Conservation (phyloP, 306 rosid species). For the Acmispon strigosus region DNA sequence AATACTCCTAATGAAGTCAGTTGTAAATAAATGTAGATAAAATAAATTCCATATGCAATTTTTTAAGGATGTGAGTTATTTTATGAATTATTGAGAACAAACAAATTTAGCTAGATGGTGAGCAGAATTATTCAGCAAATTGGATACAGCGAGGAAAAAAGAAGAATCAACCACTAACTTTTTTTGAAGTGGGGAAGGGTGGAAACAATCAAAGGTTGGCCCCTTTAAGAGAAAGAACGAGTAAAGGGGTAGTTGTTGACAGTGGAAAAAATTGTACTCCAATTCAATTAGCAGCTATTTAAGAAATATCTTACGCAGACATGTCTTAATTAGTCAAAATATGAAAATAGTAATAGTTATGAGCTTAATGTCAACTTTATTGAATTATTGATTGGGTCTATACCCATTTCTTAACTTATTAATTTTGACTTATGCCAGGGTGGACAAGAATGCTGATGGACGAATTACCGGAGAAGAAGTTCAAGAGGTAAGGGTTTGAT, state of each 20-base stretch:
- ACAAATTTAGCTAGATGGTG: background rate
- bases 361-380: background rate
- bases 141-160: background rate
- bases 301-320: background rate
- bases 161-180: background rate
- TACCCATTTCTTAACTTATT: background rate
- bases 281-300: conserved; percentile 10
- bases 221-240: background rate
- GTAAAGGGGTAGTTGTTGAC: conserved; percentile 13
- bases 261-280: background rate
- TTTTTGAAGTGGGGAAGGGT: background rate
- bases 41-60: no score
- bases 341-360: background rate
- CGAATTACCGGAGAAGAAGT: conserved; percentile 76
- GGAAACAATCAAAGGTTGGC: background rate
- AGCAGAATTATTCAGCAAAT: background rate
- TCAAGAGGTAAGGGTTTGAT: conserved; percentile 48
- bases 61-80: background rate
- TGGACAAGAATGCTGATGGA: conserved; percentile 88
- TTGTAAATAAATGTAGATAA: no score
- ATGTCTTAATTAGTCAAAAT: conserved; percentile 1
- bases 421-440: conserved; percentile 44
- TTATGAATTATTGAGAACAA: background rate
- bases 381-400: conserved; percentile 11
- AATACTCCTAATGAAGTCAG: no score